phyloP scores from a whole-genome alignment of 1,139 yeast species.

The Meyerozyma elateridarum region DNA sequence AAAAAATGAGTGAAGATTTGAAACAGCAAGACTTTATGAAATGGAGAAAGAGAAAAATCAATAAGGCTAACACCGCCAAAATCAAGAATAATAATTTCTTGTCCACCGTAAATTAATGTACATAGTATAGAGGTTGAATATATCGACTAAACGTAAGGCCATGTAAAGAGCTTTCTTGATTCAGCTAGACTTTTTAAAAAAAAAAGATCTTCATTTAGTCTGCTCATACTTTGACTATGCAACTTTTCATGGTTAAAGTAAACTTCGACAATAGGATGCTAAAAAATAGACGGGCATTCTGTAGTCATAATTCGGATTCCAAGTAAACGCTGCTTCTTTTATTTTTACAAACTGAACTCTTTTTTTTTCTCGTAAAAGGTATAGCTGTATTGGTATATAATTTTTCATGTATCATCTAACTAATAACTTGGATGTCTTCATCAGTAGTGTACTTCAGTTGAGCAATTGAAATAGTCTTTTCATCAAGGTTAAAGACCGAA shows the following conservation, averaged over 20 bases:
- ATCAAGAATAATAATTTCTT: constrained; percentile 80
- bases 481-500: constrained; percentile 36
- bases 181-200: too few relatives aligned
- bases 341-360: too few relatives aligned
- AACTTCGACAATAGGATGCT: too few relatives aligned
- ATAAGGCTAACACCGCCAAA: constrained; percentile 59
- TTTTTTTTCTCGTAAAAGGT: background rate
- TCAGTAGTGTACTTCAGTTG: constrained; percentile 28
- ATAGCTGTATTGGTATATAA: background rate
- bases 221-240: too few relatives aligned
- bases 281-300: too few relatives aligned
- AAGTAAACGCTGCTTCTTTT: too few relatives aligned
- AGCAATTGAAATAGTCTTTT: constrained; percentile 32
- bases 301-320: too few relatives aligned
- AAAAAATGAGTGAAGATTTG: constrained; percentile 48
- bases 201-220: background rate
- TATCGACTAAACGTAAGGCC: background rate
- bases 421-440: constrained; percentile 17
- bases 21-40: constrained; percentile 57
- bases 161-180: background rate
- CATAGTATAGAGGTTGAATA: too few relatives aligned
- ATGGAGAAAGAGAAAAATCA: constrained; percentile 64
- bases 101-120: constrained; percentile 34
- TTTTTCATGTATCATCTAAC: background rate
- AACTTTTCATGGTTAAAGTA: too few relatives aligned